Base-by-base conservation (phyloP, 2,329 filamentous ascomycete genomes). In the Aspergillus sp. region DNA sequence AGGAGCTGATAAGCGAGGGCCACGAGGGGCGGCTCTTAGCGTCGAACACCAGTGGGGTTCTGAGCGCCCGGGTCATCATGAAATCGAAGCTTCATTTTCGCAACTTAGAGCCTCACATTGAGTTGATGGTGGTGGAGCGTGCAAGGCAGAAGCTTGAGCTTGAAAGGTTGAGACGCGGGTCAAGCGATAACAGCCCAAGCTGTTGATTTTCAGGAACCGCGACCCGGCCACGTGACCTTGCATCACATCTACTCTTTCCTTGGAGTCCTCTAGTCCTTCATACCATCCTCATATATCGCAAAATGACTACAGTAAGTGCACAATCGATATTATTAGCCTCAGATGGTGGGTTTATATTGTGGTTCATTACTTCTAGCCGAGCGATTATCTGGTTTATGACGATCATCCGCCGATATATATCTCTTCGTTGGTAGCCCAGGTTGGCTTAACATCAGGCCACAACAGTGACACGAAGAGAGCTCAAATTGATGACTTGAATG, bases 1-100 rank as follows among this genome's bases (percentile, higher is more conserved):
- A 9, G 22, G 47, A 34, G 48, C 52, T 43, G 59, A 56, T 53
- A 56, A 31, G 51, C 23, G 52, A 57, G 55, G 55, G 55, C 30
- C n/a, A 28, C 34, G 13, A 41, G 4, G 17, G 34, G 51, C 28
- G 51, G 51, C 51, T 41, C 51, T 47, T 41, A 47, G 45, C 45
- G 45, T 41, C 11, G 34, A 41, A 1, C 9, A 41, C 34, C 8
- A 41, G 34, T 17, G 34, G 34, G 34, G 34, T 11, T 41, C 34
- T 41, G 34, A 11, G 34, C 34, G 34, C 34, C 11, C 11, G 34
- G 34, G 34, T 5, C 34, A 41, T 41, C 34, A 15, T 41, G 34
- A 6, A 41, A 41, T 41, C 11, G 11, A 41, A 41, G 34, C 13
- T 41, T 41, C 34, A 15, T 15, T 41, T 38, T 41, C 34, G 15